Percentiles rank a stretch among this genome's conserved stretches.
phyloP scores from a whole-genome alignment of 495 filamentous ascomycete species.

The Apiosordaria backusii region DNA sequence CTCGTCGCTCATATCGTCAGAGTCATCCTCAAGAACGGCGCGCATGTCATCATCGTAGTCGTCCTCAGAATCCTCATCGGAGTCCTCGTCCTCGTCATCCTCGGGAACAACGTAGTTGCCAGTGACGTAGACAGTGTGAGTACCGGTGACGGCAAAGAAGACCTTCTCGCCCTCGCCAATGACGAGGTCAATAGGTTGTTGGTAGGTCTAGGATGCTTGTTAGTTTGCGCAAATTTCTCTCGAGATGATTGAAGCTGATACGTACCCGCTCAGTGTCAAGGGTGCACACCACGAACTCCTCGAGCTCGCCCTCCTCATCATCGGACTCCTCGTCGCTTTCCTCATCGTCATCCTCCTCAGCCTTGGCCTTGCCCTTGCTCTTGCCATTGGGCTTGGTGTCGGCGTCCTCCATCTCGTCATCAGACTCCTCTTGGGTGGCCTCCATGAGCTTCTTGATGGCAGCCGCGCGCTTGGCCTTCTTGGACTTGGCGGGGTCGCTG shows the following conservation, averaged over 20 bases:
- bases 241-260: neutral
- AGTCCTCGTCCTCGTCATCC: conserved; percentile 46
- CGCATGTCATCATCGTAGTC: conserved; percentile 79
- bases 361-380: conserved; percentile 76
- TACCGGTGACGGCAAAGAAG: conserved; percentile 88
- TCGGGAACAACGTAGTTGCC: conserved; percentile 80
- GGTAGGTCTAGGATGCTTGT: conserved; percentile 67
- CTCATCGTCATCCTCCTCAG: conserved; percentile 59
- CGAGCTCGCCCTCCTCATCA: conserved; percentile 64
- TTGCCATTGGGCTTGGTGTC: conserved; percentile 56
- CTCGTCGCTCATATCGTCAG: conserved; percentile 73
- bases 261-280: conserved; percentile 68
- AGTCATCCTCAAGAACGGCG: conserved; percentile 57
- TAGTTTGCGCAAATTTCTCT: neutral
- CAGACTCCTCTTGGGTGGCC: conserved; percentile 55
- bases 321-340: conserved; percentile 59
- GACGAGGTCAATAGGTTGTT: conserved; percentile 92
- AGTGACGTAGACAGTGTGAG: conserved; percentile 84
- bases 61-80: conserved; percentile 62
- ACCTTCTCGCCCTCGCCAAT: conserved; percentile 80
- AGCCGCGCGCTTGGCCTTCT: conserved; percentile 72
- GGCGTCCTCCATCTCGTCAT: conserved; percentile 58
- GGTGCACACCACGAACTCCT: conserved; percentile 91
- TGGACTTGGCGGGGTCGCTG: conserved; percentile 82
- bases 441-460: conserved; percentile 68